phyloP scores from a whole-genome alignment of 148 eudicot species.

The Spergularia marina region DNA sequence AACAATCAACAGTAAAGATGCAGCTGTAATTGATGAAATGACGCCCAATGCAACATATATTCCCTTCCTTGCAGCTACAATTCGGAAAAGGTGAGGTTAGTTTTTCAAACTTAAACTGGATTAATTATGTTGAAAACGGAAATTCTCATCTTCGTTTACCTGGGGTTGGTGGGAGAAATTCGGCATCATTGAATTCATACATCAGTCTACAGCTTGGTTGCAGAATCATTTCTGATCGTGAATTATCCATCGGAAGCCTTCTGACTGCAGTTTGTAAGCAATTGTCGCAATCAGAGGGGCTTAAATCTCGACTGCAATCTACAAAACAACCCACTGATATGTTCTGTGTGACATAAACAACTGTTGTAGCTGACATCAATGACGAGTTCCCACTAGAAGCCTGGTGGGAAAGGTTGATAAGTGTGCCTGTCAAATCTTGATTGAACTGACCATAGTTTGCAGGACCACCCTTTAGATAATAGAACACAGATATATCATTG shows the following conservation, averaged over 20 bases:
- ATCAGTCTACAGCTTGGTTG: conserved; percentile 35
- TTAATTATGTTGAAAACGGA: background rate
- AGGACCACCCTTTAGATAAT: background rate
- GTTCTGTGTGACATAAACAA: conserved; percentile 15
- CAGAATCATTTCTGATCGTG: conserved; percentile 20
- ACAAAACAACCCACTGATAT: conserved; percentile 18
- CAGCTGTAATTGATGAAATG: conserved; percentile 23
- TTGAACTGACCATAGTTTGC: conserved; percentile 7
- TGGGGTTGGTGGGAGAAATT: conserved; percentile 4
- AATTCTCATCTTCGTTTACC: background rate
- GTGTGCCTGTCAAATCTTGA: background rate
- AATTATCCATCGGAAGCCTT: conserved; percentile 14
- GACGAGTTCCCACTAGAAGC: conserved; percentile 17
- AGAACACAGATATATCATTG: conserved; percentile 7
- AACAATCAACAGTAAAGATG: conserved; percentile 15
- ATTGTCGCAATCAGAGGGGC: conserved; percentile 11
- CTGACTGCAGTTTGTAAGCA: conserved; percentile 27
- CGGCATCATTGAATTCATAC: conserved; percentile 19
- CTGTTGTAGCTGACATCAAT: conserved; percentile 17
- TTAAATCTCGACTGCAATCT: conserved; percentile 30
- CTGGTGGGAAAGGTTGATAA: conserved; percentile 10
- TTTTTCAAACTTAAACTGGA: background rate
- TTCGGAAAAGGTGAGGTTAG: background rate
- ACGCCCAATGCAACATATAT: conserved; percentile 21
- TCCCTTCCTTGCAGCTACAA: conserved; percentile 4